Conservation (phyloP, 495 filamentous ascomycete genomes). For the Penicillium steckii region DNA sequence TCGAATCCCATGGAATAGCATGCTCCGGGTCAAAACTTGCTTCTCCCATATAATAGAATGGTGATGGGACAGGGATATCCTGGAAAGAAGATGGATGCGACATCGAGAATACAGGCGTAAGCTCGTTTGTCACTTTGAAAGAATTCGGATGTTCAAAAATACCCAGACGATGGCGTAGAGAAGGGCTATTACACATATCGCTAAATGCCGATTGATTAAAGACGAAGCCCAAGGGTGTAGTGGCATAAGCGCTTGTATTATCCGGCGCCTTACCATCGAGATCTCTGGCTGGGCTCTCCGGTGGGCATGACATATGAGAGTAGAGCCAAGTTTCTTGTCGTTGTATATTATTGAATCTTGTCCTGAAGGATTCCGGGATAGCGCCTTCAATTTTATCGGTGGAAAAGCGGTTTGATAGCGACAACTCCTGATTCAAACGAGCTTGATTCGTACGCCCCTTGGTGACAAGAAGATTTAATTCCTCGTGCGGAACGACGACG, state of each 20-base stretch:
- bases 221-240: conserved; percentile 12
- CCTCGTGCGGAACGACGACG: conserved; percentile 62
- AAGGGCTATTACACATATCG: conserved; percentile 17
- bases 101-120: conserved; percentile 18
- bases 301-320: conserved; percentile 15
- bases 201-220: conserved; percentile 14
- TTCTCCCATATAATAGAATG: conserved; percentile 8
- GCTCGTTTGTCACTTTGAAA: conserved; percentile 13
- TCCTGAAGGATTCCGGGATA: not conserved
- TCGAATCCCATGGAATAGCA: conserved; percentile 10
- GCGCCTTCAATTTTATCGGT: not conserved
- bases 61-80: conserved; percentile 15
- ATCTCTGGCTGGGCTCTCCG: conserved; percentile 4
- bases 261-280: conserved; percentile 10
- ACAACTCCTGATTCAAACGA: not conserved
- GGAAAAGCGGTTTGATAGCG: not conserved
- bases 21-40: not conserved
- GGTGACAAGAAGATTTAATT: conserved; percentile 8
- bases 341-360: conserved; percentile 10
- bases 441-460: not conserved
- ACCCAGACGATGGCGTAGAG: conserved; percentile 14
- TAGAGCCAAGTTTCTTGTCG: conserved; percentile 20
- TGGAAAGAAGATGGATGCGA: conserved; percentile 14
- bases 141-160: conserved; percentile 12
- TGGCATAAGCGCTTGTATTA: conserved; percentile 6